Base-by-base conservation (phyloP, 306 rosid species). In the Begonia peltatifolia region DNA sequence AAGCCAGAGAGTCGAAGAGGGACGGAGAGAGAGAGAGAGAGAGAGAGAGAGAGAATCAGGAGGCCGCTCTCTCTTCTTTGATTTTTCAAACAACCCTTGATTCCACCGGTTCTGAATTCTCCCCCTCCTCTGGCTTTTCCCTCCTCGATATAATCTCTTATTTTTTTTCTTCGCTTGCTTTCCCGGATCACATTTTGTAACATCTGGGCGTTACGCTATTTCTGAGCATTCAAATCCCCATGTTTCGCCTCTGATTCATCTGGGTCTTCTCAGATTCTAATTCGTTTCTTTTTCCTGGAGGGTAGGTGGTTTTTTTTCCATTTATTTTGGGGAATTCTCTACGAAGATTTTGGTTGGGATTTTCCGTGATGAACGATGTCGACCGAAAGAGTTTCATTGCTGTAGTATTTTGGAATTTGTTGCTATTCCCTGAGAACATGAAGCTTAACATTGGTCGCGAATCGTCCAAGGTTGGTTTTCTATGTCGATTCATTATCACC, bases 371-470 rank as follows among this genome's bases (percentile, higher is more conserved):
- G 64, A 50, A 10, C 38, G 64, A n/a, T 51, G 38, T 12, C 50
- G 63, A 9, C 9, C 47, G 50, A 17, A 41, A 15, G 42, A 13
- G 14, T 54, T 60, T 60, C 42, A 7, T 5, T 30, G 17, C 42
- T 50, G 25, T 52, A 41, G 25, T 60, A 42, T 41, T 41, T 50
- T 60, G 65, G 65, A 60, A 51, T 10, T 60, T 17, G 50, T 14
- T 41, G 55, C 44, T 11, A 3, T 46, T 14, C 41, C 50, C 30
- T 15, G 10, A 41, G 22, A 42, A 60, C 51, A 60, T 60, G 65
- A 60, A 51, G 53, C 65, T 50, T 52, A 50, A 60, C 56, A 60
- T 60, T 51, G 42, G 65, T 14, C 65, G 65, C 14, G 65, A 60
- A 51, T 51, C 65, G 9, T 60, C 65, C 5, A 60, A 60, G 57